Evolutionary conservation across 768 basidiomycete species (phyloP).

Genomic region (Termitomyces titanicus): DNA sequence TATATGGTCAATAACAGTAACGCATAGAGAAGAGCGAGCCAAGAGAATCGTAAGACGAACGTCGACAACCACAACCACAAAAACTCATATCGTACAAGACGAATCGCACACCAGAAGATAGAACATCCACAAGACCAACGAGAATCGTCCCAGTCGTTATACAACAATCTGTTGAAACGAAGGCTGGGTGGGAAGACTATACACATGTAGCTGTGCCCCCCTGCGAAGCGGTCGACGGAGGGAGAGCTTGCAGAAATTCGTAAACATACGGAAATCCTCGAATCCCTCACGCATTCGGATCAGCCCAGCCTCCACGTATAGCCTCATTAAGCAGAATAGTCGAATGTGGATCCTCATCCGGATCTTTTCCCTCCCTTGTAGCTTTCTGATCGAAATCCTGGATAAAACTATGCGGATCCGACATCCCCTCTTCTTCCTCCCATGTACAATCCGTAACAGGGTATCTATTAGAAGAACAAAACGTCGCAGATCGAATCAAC

Average conservation of each 20-base stretch:
- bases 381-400: conserved; percentile 27
- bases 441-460: conserved; percentile 30
- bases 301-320: conserved; percentile 26
- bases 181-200: not conserved
- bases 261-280: not conserved
- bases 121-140: not conserved
- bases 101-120: not conserved
- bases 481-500: not conserved
- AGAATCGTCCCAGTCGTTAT: too few relatives aligned
- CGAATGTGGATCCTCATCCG: conserved; percentile 20
- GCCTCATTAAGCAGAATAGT: conserved; percentile 30
- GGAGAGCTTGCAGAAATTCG: not conserved
- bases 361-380: conserved; percentile 23
- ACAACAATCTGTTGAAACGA: not conserved
- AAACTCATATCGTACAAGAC: too few relatives aligned
- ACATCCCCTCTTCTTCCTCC: conserved; percentile 28
- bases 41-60: not conserved
- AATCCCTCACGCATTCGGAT: conserved; percentile 9
- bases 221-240: not conserved
- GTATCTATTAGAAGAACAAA: conserved; percentile 24
- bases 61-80: too few relatives aligned
- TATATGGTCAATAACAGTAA: not conserved
- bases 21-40: not conserved
- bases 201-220: not conserved
- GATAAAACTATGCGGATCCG: conserved; percentile 24